phyloP scores from a whole-genome alignment of 2,329 filamentous ascomycete species.

The Diaporthe humulicola region DNA sequence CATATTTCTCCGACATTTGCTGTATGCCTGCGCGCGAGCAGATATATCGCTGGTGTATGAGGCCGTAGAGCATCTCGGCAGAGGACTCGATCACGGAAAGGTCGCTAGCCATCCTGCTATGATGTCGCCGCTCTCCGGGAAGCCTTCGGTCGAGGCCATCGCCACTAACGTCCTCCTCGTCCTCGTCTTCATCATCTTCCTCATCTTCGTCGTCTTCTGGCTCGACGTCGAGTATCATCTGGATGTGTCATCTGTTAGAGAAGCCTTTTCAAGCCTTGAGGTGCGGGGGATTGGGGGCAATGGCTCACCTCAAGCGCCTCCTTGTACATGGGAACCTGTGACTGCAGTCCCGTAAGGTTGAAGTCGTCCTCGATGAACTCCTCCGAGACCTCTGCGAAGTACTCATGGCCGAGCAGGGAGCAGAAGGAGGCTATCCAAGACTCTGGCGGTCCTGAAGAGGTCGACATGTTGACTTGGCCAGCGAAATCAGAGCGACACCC shows the following conservation, averaged over 20 bases:
- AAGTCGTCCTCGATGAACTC: constrained; percentile 99
- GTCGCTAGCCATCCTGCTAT: constrained; percentile 89
- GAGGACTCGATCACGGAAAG: constrained; percentile 96
- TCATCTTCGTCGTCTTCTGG: constrained; percentile 94
- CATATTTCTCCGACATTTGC: constrained; percentile 99
- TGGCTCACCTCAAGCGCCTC: constrained; percentile 84
- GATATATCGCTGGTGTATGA: constrained; percentile 99
- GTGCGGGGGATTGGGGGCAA: not conserved
- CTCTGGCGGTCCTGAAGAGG: constrained; percentile 76
- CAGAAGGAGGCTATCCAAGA: constrained; percentile 99
- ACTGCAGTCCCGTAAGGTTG: constrained; percentile 95
- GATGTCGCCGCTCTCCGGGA: constrained; percentile 78
- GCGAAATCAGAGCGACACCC: not conserved
- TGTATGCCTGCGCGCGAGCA: constrained; percentile 96
- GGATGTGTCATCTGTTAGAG: constrained; percentile 15
- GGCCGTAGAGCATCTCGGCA: constrained; percentile 96
- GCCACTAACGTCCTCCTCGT: constrained; percentile 78
- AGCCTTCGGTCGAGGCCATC: constrained; percentile 69
- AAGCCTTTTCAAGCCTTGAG: constrained; percentile 41
- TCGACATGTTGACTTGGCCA: constrained; percentile 62
- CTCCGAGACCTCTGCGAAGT: constrained; percentile 98
- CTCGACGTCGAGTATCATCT: constrained; percentile 99
- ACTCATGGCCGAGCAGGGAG: constrained; percentile 94
- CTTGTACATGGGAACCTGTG: constrained; percentile 98
- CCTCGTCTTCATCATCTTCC: constrained; percentile 83